Evolutionary conservation across 2,329 filamentous ascomycete species (phyloP).

Genomic region (Clonostachys rosea): DNA sequence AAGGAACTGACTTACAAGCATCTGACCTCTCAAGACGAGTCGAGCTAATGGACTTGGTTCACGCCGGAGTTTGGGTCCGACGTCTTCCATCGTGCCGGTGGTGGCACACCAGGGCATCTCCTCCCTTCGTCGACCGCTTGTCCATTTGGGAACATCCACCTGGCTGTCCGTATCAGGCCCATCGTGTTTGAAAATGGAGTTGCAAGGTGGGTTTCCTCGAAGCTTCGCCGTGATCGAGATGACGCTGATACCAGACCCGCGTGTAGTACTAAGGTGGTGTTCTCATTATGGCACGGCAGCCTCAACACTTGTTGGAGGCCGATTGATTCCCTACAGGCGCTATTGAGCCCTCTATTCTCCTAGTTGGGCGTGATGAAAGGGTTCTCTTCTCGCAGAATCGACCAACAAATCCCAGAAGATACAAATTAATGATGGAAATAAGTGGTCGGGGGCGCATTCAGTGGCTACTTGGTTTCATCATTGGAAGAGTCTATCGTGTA

Average conservation of each 20-base stretch:
- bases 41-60: too few relatives aligned
- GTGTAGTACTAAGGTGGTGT: conserved; percentile 8
- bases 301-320: conserved; percentile 6
- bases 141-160: conserved; percentile 12
- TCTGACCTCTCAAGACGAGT: too few relatives aligned
- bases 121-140: too few relatives aligned
- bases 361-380: conserved; percentile 10
- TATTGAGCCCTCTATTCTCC: conserved; percentile 5
- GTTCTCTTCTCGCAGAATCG: conserved; percentile 9
- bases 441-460: conserved; percentile 30
- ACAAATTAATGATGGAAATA: conserved; percentile 33
- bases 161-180: conserved; percentile 30
- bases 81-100: too few relatives aligned
- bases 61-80: too few relatives aligned
- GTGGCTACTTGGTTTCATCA: conserved; percentile 13
- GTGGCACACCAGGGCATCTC: too few relatives aligned
- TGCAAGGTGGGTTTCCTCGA: too few relatives aligned
- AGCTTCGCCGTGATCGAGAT: too few relatives aligned
- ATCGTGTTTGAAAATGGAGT: conserved; percentile 31
- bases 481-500: conserved; percentile 18
- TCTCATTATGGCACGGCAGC: conserved; percentile 14
- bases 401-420: conserved; percentile 16
- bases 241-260: too few relatives aligned
- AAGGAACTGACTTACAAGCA: too few relatives aligned
- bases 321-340: background rate